These are phyloP conservation scores for Solanum aculeatissimum DNA, from an alignment of 305 asterid genomes.

Conservation along the genomic window DNA sequence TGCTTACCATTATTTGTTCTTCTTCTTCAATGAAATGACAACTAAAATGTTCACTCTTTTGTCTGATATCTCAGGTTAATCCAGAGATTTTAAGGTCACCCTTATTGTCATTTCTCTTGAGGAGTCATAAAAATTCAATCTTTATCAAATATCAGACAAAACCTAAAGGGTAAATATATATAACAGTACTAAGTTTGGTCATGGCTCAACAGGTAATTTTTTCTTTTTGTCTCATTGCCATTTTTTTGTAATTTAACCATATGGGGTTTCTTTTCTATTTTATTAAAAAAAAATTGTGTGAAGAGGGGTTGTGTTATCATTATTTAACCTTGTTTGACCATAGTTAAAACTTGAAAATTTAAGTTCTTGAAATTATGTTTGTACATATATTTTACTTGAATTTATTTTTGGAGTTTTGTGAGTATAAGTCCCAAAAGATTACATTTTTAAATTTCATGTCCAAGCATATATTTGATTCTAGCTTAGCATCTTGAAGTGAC, in stretches of 20 bases:
- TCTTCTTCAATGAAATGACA: constrained; percentile 4
- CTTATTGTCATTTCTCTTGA: background rate
- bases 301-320: background rate
- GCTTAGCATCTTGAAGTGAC: too few species aligned
- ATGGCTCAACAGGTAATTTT: constrained; percentile 21
- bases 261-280: background rate
- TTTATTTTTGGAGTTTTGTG: background rate
- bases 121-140: background rate
- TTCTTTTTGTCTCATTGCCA: background rate
- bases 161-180: background rate
- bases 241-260: background rate
- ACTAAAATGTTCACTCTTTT: background rate
- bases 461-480: background rate
- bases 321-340: background rate
- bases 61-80: background rate
- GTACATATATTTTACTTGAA: background rate
- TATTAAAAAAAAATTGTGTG: too few species aligned
- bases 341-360: too few species aligned
- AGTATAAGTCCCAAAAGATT: background rate
- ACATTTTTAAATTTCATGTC: background rate
- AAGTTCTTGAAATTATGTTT: background rate
- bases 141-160: background rate
- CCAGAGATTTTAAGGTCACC: background rate
- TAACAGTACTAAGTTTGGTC: background rate
- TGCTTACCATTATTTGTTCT: background rate